These are phyloP conservation scores for Nicotiana otophora DNA, from an alignment of 257 asterid genomes.

Conservation along the genomic window DNA sequence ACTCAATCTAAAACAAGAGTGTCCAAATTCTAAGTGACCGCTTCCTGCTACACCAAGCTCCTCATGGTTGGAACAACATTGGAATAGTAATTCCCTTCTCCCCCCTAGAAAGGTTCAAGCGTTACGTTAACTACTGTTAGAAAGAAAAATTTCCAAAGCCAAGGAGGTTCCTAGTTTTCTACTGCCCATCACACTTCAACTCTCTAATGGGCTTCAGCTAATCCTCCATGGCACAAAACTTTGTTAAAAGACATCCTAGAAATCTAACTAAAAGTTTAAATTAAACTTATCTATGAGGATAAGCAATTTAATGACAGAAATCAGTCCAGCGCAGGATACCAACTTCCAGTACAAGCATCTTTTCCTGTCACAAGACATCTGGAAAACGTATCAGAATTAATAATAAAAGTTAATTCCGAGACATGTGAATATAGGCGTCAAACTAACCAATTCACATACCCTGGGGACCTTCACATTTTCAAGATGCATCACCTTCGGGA, in stretches of 20 bases:
- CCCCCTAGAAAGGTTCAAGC: too few species aligned
- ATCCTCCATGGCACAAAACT: background rate
- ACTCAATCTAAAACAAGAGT: background rate
- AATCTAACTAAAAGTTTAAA: background rate
- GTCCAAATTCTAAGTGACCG: background rate
- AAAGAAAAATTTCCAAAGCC: background rate
- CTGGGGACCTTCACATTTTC: constrained; percentile 37
- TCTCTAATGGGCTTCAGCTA: background rate
- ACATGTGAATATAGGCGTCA: constrained; percentile 6
- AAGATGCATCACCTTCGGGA: constrained; percentile 36
- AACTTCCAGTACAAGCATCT: constrained; percentile 9
- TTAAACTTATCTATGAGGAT: background rate
- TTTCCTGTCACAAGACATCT: constrained; percentile 59
- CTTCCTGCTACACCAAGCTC: background rate
- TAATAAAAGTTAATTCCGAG: constrained; percentile 8
- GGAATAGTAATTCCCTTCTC: background rate
- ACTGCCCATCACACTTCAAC: background rate
- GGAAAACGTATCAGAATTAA: constrained; percentile 48
- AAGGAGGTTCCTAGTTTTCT: background rate
- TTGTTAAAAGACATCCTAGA: background rate
- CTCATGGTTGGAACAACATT: background rate
- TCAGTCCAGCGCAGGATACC: background rate
- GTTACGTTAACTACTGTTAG: background rate
- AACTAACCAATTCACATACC: constrained; percentile 34
- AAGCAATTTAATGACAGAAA: background rate